These are phyloP conservation scores for Tolypocladium tropicale DNA, from an alignment of 2,329 filamentous ascomycete genomes.

Conservation along the genomic window DNA sequence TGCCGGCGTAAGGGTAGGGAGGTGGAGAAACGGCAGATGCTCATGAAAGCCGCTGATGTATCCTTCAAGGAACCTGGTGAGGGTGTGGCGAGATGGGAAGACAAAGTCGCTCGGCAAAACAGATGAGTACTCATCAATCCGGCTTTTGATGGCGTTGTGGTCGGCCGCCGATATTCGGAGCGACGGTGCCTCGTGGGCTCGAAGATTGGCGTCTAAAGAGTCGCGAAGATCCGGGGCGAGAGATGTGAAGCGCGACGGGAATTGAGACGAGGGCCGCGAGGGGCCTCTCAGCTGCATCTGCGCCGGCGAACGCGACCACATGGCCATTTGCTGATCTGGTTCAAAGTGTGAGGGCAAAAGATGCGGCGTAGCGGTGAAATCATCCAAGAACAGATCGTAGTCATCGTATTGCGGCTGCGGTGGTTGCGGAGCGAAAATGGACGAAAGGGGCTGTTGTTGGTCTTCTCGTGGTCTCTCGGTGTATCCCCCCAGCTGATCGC, in stretches of 20 bases:
- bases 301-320: conserved; percentile 37
- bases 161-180: conserved; percentile 44
- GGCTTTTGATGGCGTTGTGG: conserved; percentile 44
- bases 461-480: conserved; percentile 38
- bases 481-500: conserved; percentile 35
- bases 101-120: conserved; percentile 53
- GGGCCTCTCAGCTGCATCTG: conserved; percentile 27
- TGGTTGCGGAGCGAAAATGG: conserved; percentile 22
- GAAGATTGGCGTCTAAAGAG: conserved; percentile 10
- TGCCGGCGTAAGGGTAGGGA: conserved; percentile 53
- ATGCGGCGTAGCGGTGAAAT: conserved; percentile 42
- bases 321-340: conserved; percentile 38
- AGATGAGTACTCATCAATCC: conserved; percentile 50
- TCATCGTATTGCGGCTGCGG: conserved; percentile 36
- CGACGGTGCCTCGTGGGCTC: conserved; percentile 20
- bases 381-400: conserved; percentile 50
- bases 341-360: conserved; percentile 46
- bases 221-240: conserved; percentile 43
- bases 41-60: conserved; percentile 59
- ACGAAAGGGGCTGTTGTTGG: conserved; percentile 26
- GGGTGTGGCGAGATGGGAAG: conserved; percentile 57
- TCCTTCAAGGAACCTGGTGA: conserved; percentile 59
- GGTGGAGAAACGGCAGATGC: conserved; percentile 50
- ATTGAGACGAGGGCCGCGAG: conserved; percentile 40
- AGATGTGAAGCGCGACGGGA: conserved; percentile 44